Evolutionary conservation across 805 yeast genomes (phyloP), one percentile per base, ranked within the genome.

Genomic region (Spathaspora arborariae): DNA sequence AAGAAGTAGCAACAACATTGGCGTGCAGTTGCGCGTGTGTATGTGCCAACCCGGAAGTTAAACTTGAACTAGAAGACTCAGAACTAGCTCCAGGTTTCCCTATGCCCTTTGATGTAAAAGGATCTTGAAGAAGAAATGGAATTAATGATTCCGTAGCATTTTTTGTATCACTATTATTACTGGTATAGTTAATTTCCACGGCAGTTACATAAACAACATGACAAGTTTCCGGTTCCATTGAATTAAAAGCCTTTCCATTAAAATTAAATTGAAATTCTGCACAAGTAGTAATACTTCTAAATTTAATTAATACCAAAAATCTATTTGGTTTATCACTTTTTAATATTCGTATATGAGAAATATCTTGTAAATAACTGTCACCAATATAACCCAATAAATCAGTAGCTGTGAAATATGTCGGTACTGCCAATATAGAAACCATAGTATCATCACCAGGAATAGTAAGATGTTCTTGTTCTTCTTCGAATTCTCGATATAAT

Each of bases 201-300:
- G 81, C 75, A 49, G 80, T 81, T n/a, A 90, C 79, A 51, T 76
- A 80, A 1, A 90, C 78, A 3, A 82, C 87, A 59, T 84, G 90
- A 56, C 97, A 90, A 11, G 79, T 72, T 57, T 91, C 96, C 0
- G 96, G 88, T 56, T 91, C 97, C 85, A 90, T 84, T 6, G 92
- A 81, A 55, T 84, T 89, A 69, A 91, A 90, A 8, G 76, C 74
- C 50, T 76, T 79, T 4, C 96, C 95, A 59, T 90, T 84, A 56
- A 73, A 88, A 22, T 70, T 70, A 38, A 75, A 74, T 53, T 82
- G 82, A 63, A 91, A 91, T 36, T 66, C 68, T n/a, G 78, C 74
- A 0, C 96, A 90, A 33, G 67, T 57, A 1, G 73, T 65, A 1
- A 74, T 57, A 34, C 76, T 75, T 35, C 78, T 72, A 63, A 90